Evolutionary conservation across 2,329 filamentous ascomycete genomes (phyloP).

Genomic region (Stagonosporopsis tanaceti): DNA sequence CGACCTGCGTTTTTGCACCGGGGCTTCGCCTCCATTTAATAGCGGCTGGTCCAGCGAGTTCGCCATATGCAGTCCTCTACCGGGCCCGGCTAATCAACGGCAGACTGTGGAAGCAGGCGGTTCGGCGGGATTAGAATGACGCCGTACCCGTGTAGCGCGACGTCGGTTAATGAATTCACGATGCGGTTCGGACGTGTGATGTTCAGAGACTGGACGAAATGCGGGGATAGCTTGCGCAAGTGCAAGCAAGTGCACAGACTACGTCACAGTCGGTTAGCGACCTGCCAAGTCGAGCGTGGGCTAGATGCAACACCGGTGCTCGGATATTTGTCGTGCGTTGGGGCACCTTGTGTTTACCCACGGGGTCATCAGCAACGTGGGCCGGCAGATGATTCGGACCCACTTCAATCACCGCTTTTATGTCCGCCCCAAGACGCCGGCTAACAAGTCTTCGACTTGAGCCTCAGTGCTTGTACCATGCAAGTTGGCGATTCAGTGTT

Average conservation of each 20-base stretch:
- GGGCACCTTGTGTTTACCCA: constrained; percentile 8
- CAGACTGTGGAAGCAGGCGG: constrained; percentile 6
- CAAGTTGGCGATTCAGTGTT: constrained; percentile 1
- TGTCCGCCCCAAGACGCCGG: not conserved
- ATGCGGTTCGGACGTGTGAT: constrained; percentile 12
- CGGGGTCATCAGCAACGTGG: not conserved
- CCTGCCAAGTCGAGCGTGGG: constrained; percentile 8
- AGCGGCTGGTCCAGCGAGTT: constrained; percentile 19
- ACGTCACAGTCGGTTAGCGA: constrained; percentile 11
- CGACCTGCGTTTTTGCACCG: constrained; percentile 15
- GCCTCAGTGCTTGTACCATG: constrained; percentile 8
- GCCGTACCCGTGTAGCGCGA: constrained; percentile 14
- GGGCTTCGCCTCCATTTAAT: constrained; percentile 17
- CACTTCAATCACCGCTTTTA: constrained; percentile 12
- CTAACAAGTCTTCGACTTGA: not conserved
- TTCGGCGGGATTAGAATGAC: constrained; percentile 9
- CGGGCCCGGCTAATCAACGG: constrained; percentile 12
- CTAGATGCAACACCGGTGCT: not conserved
- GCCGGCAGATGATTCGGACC: constrained; percentile 14
- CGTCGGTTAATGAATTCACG: constrained; percentile 1
- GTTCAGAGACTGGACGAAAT: constrained; percentile 15
- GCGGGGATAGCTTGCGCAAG: constrained; percentile 18
- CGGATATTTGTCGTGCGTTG: constrained; percentile 11
- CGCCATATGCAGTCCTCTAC: constrained; percentile 12
- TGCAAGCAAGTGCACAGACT: constrained; percentile 2